Evolutionary conservation across 2,329 filamentous ascomycete species (phyloP).

Genomic region (Pseudogymnoascus sp.): DNA sequence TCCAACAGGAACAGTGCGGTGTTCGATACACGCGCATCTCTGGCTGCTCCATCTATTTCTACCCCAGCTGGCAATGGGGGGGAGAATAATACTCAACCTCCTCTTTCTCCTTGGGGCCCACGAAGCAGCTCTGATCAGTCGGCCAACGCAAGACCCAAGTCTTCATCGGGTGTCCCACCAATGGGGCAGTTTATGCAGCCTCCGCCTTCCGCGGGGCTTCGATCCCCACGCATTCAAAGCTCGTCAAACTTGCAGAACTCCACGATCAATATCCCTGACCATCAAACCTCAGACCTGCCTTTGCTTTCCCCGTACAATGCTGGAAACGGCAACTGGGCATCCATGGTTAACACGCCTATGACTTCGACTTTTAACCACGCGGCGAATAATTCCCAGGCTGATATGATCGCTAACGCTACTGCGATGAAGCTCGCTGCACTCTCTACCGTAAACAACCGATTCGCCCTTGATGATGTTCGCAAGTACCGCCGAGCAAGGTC

Average conservation of each 20-base stretch:
- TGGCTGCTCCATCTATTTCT: conserved; percentile 68
- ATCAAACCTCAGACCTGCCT: conserved; percentile 63
- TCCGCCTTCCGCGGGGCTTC: conserved; percentile 63
- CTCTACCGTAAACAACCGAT: conserved; percentile 96
- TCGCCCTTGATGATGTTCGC: conserved; percentile 90
- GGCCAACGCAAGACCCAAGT: conserved; percentile 60
- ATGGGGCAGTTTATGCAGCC: conserved; percentile 96
- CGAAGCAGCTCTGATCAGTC: conserved; percentile 37
- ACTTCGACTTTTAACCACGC: conserved; percentile 69
- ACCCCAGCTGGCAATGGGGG: conserved; percentile 53
- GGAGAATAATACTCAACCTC: conserved; percentile 55
- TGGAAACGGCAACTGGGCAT: conserved; percentile 90
- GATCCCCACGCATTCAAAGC: conserved; percentile 69
- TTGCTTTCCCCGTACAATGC: conserved; percentile 77
- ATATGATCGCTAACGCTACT: conserved; percentile 97
- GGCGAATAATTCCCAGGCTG: conserved; percentile 60
- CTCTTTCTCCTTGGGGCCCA: conserved; percentile 74
- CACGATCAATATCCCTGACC: conserved; percentile 67
- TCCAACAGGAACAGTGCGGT: conserved; percentile 89
- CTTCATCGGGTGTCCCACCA: conserved; percentile 66
- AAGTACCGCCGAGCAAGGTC: conserved; percentile 91
- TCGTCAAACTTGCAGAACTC: conserved; percentile 72
- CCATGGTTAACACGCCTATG: conserved; percentile 97
- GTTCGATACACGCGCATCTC: conserved; percentile 65
- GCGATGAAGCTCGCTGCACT: conserved; percentile 97